phyloP scores from a whole-genome alignment of 2,329 filamentous ascomycete species.

The Esteya vermicola region DNA sequence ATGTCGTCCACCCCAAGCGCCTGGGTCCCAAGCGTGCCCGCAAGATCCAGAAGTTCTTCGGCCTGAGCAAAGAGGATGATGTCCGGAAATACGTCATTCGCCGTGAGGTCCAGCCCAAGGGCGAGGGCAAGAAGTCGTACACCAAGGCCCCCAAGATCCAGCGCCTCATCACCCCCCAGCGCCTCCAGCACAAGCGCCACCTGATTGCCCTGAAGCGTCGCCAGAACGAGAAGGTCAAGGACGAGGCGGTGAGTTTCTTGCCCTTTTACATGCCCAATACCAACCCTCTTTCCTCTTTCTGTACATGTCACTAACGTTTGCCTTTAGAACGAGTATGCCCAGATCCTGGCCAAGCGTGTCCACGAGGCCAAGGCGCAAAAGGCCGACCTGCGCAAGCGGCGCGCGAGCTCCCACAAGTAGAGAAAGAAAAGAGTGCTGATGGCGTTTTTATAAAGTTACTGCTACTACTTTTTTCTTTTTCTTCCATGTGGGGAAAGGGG shows the following conservation, averaged over 20 bases:
- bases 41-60: conserved; percentile 99
- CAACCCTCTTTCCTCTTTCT: not conserved
- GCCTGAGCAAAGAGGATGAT: conserved; percentile 99
- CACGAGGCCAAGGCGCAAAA: conserved; percentile 89
- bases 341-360: conserved; percentile 93
- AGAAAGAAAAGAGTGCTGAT: conserved; percentile 13
- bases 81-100: conserved; percentile 99
- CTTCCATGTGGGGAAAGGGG: not conserved
- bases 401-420: conserved; percentile 90
- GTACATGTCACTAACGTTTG: conserved; percentile 19
- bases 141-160: conserved; percentile 99
- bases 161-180: conserved; percentile 97
- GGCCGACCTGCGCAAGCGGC: conserved; percentile 89
- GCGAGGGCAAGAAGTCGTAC: conserved; percentile 94
- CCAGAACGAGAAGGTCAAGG: conserved; percentile 92
- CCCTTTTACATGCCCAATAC: not conserved
- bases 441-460: conserved; percentile 4
- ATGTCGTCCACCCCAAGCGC: conserved; percentile 96
- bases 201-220: conserved; percentile 96
- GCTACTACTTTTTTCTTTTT: not conserved
- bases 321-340: conserved; percentile 85
- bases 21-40: conserved; percentile 98
- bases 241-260: conserved; percentile 73
- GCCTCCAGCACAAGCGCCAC: conserved; percentile 99
- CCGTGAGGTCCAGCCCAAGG: conserved; percentile 93